These are phyloP conservation scores for Fusarium drepaniforme DNA, from an alignment of 2,329 filamentous ascomycete genomes.

Conservation along the genomic window DNA sequence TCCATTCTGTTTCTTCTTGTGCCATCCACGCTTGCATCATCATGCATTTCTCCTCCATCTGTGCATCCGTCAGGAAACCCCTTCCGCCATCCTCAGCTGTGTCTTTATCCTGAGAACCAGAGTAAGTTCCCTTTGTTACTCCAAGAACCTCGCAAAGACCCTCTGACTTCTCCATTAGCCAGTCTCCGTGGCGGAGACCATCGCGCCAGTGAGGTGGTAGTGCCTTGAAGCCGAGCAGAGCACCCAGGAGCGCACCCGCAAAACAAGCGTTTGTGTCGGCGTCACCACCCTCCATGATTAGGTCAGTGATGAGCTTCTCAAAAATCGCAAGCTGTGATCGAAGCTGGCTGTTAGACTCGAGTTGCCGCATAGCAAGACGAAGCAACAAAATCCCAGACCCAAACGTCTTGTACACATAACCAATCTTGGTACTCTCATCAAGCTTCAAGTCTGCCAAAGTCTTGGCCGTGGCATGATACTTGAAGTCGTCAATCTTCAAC, in stretches of 20 bases:
- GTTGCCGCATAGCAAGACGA: conserved; percentile 56
- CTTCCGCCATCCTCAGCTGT: conserved; percentile 57
- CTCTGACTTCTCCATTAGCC: conserved; percentile 59
- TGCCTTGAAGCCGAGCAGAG: conserved; percentile 58
- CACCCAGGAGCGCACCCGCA: conserved; percentile 63
- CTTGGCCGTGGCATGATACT: conserved; percentile 52
- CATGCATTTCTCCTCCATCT: conserved; percentile 53
- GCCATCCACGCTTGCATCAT: conserved; percentile 49
- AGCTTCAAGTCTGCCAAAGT: conserved; percentile 56
- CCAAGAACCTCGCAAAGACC: conserved; percentile 55
- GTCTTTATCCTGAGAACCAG: conserved; percentile 53
- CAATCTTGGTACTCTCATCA: conserved; percentile 60
- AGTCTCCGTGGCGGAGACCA: conserved; percentile 58
- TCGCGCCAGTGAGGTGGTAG: conserved; percentile 63
- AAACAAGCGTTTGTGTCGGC: conserved; percentile 67
- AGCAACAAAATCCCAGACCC: conserved; percentile 60
- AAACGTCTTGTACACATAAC: conserved; percentile 67
- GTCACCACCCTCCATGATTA: conserved; percentile 65
- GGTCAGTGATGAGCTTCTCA: conserved; percentile 60
- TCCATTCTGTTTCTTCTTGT: conserved; percentile 43
- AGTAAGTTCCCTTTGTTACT: conserved; percentile 50
- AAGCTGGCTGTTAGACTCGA: conserved; percentile 31
- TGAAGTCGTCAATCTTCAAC: conserved; percentile 57
- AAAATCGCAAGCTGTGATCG: conserved; percentile 49
- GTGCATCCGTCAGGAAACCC: conserved; percentile 51